A percentile compares a stretch with the other conserved stretches of the same genome.
Conservation (phyloP, 1,284 basidiomycete species). For the Papiliotrema fonsecae region DNA sequence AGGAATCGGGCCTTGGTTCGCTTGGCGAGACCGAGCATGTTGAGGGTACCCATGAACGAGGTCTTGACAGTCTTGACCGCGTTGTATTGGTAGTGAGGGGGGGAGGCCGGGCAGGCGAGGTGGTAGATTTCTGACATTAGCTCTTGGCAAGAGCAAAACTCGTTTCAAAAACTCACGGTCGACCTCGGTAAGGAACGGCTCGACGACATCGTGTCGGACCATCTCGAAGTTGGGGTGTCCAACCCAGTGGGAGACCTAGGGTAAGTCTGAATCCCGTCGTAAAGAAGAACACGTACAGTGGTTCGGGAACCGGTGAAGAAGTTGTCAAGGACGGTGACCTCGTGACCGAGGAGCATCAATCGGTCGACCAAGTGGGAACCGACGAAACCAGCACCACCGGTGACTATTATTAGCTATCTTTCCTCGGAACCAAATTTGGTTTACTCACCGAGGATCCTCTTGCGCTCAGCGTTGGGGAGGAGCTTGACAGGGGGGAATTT, state of each 20-base stretch:
- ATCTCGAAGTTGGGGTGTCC: constrained; percentile 98
- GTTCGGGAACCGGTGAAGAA: constrained; percentile 97
- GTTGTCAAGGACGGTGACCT: constrained; percentile 95
- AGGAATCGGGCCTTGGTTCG: constrained; percentile 95
- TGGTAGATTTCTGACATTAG: constrained; percentile 80
- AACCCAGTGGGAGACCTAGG: constrained; percentile 69
- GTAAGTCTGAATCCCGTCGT: neutral
- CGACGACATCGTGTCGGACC: constrained; percentile 92
- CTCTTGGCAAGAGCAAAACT: neutral
- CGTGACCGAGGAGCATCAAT: constrained; percentile 94
- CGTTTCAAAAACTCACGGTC: constrained; percentile 62
- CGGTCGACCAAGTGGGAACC: constrained; percentile 96
- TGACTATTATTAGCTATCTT: constrained; percentile 43
- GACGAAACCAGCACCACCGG: constrained; percentile 95
- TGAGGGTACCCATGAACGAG: constrained; percentile 92
- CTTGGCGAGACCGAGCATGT: constrained; percentile 98
- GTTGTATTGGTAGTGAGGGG: constrained; percentile 92
- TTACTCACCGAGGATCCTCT: constrained; percentile 64
- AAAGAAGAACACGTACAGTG: constrained; percentile 61
- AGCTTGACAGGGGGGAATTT: constrained; percentile 88
- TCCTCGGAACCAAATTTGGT: constrained; percentile 2
- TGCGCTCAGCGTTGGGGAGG: constrained; percentile 68
- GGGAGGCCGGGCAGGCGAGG: constrained; percentile 91
- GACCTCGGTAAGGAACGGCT: constrained; percentile 95
- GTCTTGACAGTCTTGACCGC: constrained; percentile 97